Percentiles rank a stretch among this genome's conserved stretches.
Conservation (phyloP, 139 green algal genomes). For the Raphidocelis subcapitata region DNA sequence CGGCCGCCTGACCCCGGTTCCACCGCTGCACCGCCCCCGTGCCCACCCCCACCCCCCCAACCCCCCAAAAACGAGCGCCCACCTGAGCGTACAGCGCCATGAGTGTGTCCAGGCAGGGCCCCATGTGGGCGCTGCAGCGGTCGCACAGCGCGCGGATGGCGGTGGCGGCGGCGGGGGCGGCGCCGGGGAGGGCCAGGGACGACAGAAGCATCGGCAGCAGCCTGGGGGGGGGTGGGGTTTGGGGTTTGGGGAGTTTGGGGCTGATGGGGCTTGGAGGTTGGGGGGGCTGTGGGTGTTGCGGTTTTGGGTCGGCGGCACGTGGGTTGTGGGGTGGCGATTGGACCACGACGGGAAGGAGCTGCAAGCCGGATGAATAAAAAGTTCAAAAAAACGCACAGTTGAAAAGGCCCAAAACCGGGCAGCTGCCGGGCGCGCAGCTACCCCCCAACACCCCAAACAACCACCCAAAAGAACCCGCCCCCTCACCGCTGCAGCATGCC, state of each 20-base stretch:
- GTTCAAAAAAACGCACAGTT: background rate
- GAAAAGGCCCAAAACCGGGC: background rate
- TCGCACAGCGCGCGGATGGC: constrained; percentile 66
- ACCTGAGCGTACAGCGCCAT: constrained; percentile 58
- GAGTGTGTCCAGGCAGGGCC: constrained; percentile 45
- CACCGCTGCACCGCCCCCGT: background rate
- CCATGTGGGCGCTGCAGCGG: constrained; percentile 52
- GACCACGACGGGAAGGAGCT: no score
- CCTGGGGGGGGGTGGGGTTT: background rate
- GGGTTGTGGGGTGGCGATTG: no score
- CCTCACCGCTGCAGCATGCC: constrained; percentile 7
- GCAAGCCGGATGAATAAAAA: background rate
- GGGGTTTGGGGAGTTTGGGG: background rate
- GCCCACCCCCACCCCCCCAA: constrained; percentile 15
- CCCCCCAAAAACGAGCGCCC: no score
- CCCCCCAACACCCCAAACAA: background rate
- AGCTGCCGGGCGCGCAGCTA: background rate
- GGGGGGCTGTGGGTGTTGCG: background rate
- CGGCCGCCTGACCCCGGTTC: background rate
- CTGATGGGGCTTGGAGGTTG: background rate
- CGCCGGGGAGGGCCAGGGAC: constrained; percentile 28
- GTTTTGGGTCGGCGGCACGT: no score
- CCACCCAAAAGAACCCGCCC: constrained; percentile 6
- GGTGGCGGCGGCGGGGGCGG: constrained; percentile 39
- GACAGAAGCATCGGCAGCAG: constrained; percentile 49